Percentiles rank a stretch among this genome's conserved stretches.
These are phyloP conservation scores for Scheffersomyces illinoinensis DNA, from an alignment of 1,139 yeast species.

Conservation along the genomic window DNA sequence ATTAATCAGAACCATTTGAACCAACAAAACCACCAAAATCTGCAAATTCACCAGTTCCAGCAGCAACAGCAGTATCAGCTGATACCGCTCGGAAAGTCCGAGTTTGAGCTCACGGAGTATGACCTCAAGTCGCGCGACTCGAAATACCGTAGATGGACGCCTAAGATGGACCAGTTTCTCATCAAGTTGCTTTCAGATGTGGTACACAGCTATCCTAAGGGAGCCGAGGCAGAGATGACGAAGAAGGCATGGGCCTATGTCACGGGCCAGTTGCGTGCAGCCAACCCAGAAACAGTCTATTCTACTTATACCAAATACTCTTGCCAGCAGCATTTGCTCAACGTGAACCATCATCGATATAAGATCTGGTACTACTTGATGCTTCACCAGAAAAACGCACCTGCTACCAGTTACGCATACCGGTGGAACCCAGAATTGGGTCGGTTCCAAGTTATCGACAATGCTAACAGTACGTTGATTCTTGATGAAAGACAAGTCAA, in stretches of 20 bases:
- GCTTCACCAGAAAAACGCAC: slow-evolving; percentile 27
- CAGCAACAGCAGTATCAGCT: slow-evolving; percentile 1
- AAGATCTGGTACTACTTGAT: slow-evolving; percentile 38
- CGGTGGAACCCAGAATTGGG: slow-evolving; percentile 43
- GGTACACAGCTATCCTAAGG: slow-evolving; percentile 37
- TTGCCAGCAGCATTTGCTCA: slow-evolving; percentile 39
- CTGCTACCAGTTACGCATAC: slow-evolving; percentile 27
- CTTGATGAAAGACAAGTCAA: slow-evolving; percentile 36
- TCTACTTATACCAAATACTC: slow-evolving; percentile 45
- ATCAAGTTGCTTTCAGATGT: slow-evolving; percentile 37
- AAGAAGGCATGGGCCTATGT: slow-evolving; percentile 44
- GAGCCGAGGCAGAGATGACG: slow-evolving; percentile 32
- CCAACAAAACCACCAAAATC: slow-evolving; percentile 5
- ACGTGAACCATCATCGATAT: slow-evolving; percentile 41
- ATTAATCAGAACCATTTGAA: slow-evolving; percentile 10
- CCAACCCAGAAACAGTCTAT: slow-evolving; percentile 44
- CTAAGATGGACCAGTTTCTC: slow-evolving; percentile 40
- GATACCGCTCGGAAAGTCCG: slow-evolving; percentile 2
- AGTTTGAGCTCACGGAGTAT: slow-evolving; percentile 22
- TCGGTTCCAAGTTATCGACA: slow-evolving; percentile 33
- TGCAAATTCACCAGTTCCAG: slow-evolving; percentile 1
- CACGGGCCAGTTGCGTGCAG: slow-evolving; percentile 36
- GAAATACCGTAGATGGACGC: slow-evolving; percentile 44
- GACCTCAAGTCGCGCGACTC: slow-evolving; percentile 41
- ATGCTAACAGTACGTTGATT: slow-evolving; percentile 23